These are phyloP conservation scores for Hansenula lynferdii DNA, from an alignment of 1,139 yeast genomes.

Conservation along the genomic window DNA sequence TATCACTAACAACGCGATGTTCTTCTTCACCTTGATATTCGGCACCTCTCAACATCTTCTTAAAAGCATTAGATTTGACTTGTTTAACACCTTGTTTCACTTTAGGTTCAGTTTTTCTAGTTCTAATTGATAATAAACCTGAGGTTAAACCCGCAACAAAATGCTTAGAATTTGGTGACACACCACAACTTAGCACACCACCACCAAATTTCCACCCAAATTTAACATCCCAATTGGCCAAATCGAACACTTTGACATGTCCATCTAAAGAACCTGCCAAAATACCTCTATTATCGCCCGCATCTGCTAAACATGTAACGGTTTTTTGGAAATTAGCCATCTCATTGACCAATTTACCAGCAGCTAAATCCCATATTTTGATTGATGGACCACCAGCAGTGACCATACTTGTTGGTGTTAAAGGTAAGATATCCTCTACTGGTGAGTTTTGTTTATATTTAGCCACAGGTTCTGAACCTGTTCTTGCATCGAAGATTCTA, in stretches of 20 bases:
- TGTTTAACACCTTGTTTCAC: constrained; percentile 42
- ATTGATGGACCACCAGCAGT: constrained; percentile 86
- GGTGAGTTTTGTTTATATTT: constrained; percentile 63
- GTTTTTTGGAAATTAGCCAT: constrained; percentile 87
- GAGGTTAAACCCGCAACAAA: constrained; percentile 92
- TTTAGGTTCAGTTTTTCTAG: constrained; percentile 67
- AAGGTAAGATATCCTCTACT: constrained; percentile 80
- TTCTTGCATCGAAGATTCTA: constrained; percentile 79
- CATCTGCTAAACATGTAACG: constrained; percentile 73
- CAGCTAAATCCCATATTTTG: constrained; percentile 88
- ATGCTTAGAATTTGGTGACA: constrained; percentile 87
- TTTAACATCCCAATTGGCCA: constrained; percentile 78
- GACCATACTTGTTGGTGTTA: constrained; percentile 74
- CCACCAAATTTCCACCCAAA: constrained; percentile 98
- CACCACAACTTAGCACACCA: constrained; percentile 84
- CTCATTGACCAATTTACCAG: constrained; percentile 60
- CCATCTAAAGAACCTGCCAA: constrained; percentile 96
- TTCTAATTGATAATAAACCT: constrained; percentile 83
- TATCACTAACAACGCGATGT: constrained; percentile 61
- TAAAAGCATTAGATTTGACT: constrained; percentile 38
- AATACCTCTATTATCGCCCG: constrained; percentile 61
- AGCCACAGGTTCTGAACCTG: constrained; percentile 43
- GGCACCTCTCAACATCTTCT: constrained; percentile 84
- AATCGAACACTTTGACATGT: constrained; percentile 91
- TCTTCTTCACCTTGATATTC: constrained; percentile 91